Percentiles rank a stretch among this genome's conserved stretches.
Conservation (phyloP, 2,329 filamentous ascomycete genomes). For the Trichoderma citrinoviride region DNA sequence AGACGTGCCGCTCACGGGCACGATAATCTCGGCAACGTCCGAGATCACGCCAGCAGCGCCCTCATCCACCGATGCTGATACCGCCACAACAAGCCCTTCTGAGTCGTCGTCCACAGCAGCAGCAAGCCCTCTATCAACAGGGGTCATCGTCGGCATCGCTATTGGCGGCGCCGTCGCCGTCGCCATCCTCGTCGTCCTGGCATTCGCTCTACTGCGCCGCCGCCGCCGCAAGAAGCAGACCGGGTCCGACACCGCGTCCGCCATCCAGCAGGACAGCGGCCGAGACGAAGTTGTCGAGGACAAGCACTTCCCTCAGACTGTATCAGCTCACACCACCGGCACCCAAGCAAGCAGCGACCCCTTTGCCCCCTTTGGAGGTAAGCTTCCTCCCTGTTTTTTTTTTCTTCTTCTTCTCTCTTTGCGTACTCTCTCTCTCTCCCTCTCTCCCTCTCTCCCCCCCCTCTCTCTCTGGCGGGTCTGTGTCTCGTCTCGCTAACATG, state of each 20-base stretch:
- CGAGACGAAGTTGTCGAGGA: constrained; percentile 29
- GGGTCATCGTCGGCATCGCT: constrained; percentile 36
- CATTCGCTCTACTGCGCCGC: constrained; percentile 24
- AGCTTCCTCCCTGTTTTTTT: constrained; percentile 18
- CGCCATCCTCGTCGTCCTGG: constrained; percentile 29
- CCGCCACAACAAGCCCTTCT: neutral
- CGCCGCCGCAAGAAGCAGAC: constrained; percentile 26
- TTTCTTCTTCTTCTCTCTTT: too few relatives aligned
- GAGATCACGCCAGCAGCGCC: constrained; percentile 8
- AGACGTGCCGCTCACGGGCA: neutral
- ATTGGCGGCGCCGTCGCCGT: constrained; percentile 33
- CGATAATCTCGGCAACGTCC: constrained; percentile 19
- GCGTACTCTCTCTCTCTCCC: too few relatives aligned
- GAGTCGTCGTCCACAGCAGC: neutral
- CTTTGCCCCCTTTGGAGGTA: constrained; percentile 48
- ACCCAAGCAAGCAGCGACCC: constrained; percentile 35
- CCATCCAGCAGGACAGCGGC: constrained; percentile 17
- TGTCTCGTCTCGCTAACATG: neutral
- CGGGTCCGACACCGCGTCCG: constrained; percentile 12
- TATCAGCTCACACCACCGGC: constrained; percentile 31
- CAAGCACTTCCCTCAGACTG: constrained; percentile 29
- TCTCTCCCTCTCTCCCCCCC: too few relatives aligned
- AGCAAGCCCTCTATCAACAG: constrained; percentile 29
- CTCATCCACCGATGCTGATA: constrained; percentile 23
- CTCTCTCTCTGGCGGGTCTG: neutral